These are phyloP conservation scores for Eudorina sp. DNA, from an alignment of 139 green algal species.

Conservation along the genomic window DNA sequence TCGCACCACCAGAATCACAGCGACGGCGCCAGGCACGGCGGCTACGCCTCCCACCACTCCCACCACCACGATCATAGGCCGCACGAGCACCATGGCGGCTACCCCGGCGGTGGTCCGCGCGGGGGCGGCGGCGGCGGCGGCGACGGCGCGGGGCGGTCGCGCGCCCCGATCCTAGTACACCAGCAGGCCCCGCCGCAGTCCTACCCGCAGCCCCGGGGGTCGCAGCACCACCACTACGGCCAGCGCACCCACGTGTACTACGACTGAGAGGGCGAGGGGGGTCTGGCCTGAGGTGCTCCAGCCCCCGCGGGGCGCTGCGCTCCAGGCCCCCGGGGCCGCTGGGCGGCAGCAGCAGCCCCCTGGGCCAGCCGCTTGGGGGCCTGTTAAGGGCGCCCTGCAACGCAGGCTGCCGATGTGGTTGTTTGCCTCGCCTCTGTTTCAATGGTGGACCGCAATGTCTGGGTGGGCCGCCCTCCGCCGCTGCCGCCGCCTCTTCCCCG, in stretches of 20 bases:
- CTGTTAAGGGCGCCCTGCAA: too few species aligned
- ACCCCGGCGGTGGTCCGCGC: background rate
- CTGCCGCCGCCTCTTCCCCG: too few species aligned
- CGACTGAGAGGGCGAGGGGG: background rate
- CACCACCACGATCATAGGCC: background rate
- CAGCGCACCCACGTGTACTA: constrained; percentile 34
- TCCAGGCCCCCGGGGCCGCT: too few species aligned
- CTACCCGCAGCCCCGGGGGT: background rate
- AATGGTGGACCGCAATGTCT: too few species aligned
- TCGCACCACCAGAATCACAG: background rate
- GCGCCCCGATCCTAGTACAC: background rate
- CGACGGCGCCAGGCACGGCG: background rate
- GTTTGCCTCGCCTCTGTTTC: too few species aligned
- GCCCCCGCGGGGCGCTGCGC: too few species aligned
- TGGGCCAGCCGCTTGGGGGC: too few species aligned
- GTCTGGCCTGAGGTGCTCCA: too few species aligned
- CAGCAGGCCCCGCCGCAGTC: background rate
- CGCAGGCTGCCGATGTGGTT: too few species aligned
- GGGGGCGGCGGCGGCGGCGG: background rate
- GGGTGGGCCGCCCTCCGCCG: too few species aligned
- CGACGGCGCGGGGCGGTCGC: background rate
- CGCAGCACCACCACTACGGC: background rate
- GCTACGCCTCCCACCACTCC: background rate
- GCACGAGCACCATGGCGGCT: background rate
- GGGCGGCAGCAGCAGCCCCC: too few species aligned